Base-by-base conservation (phyloP, 2,329 filamentous ascomycete genomes). In the Venturia carpophila region DNA sequence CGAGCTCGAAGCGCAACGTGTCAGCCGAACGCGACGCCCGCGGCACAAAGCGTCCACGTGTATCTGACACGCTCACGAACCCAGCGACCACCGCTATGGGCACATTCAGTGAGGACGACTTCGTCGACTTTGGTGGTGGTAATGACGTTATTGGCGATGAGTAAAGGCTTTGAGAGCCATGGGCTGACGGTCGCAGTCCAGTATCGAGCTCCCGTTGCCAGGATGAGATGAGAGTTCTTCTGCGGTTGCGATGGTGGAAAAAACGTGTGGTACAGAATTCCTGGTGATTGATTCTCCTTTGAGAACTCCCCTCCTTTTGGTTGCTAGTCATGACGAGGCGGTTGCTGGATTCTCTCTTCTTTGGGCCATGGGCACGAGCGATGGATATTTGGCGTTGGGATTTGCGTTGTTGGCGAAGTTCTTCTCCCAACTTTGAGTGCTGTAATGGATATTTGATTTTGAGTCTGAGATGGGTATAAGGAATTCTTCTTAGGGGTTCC, bases 41-140 rank as follows among this genome's bases (percentile, higher is more conserved):
- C 5, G n/a, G 3, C 13, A 17, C 60, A 5, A 61, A 61, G 39
- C 60, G 60, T n/a, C 13, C 42, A 27, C 60, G 60, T 13, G 17
- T 39, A 11, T 42, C 21, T 42, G n/a, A 41, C 6, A 15, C 52
- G n/a, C 11, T 58, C 1, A 58, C 52, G 4, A 15, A n/a, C 21
- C 13, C 37, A 11, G 52, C 30, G n/a, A 27, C 27, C 27, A 58
- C 52, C 37, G 52, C 52, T 34, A 37, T 58, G 15, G 52, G 17
- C 7, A 13, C 52, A 2, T 58, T 58, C 52, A 37, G 30, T 37
- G 52, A 37, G 30, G 52, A 58, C 2, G 52, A 58, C 27, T 58
- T 58, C 15, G 15, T 58, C 24, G 30, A 58, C 10, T 58, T 58
- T 15, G n/a, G 52, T 58, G 52, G 52, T 37, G 52, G 52, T 58